Base-by-base conservation (phyloP, 192 early-diverging fungal genomes). In the Gonapodya prolifera region DNA sequence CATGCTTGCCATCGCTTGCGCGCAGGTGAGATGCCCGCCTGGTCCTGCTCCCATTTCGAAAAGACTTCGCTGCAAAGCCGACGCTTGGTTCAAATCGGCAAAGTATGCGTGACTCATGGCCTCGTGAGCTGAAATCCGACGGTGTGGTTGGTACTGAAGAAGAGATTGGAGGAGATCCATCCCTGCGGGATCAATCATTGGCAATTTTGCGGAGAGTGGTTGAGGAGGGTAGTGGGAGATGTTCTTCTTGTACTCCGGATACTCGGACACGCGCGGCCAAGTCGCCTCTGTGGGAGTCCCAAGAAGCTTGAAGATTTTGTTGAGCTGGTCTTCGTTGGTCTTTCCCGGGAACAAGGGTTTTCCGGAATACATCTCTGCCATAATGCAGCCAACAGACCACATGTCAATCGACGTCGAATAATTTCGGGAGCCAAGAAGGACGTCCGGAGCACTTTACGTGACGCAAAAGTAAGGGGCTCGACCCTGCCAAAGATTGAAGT, bases 311-410 rank as follows among this genome's bases (percentile, higher is more conserved):
- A 94, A 94, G 34, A 94, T 94, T 79, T 90, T 89, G 76, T 89
- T 35, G 28, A 94, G 84, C 82, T 94, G 91, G 81, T 94, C 92
- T 75, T 93, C 91, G 75, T 91, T 94, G 79, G 86, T 92, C 33
- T 89, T 90, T 75, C 93, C 93, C 13, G 93, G 91, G 80, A 94
- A 94, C 74, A 94, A 83, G 8, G 92, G 92, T 33, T 91, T 83
- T 0, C 92, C 92, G 1, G 90, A 88, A 79, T 85, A 92, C 92
- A 94, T 94, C 80, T 94, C 93, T 28, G 97, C 97, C 93, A 99
- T 95, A 81, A 99, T 99, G 83, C 97, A 99, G 36, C 97, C 97
- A 16, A 92, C 92, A 34, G 94, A 95, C 97, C 97, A 99, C 33
- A 99, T 96, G 80, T 99, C 97, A 78, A 99, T 98, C 30, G 94